These are phyloP conservation scores for Panaeolus cyanescens DNA, from an alignment of 768 basidiomycete species.

Conservation along the genomic window DNA sequence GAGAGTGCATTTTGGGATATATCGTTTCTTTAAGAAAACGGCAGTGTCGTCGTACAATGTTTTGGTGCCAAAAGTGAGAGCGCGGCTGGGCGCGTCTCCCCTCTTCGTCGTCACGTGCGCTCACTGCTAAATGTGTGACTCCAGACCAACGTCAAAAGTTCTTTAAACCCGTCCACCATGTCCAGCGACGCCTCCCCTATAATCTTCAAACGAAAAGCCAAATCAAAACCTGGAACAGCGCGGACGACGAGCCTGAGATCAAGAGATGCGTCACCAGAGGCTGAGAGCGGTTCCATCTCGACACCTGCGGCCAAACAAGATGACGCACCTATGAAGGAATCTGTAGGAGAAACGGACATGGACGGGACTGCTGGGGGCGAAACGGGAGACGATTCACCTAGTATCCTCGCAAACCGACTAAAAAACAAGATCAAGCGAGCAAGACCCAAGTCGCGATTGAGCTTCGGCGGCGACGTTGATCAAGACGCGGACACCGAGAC, in stretches of 20 bases:
- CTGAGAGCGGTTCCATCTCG: conserved; percentile 10
- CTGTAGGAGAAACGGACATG: conserved; percentile 8
- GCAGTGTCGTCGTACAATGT: too few relatives aligned
- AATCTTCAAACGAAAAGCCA: conserved; percentile 50
- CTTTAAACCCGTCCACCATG: conserved; percentile 1
- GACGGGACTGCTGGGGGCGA: conserved; percentile 24
- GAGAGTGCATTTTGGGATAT: too few relatives aligned
- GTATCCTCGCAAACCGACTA: conserved; percentile 61
- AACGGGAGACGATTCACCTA: conserved; percentile 53
- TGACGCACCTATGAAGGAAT: conserved; percentile 46
- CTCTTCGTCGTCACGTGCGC: conserved; percentile 6
- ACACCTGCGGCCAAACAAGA: conserved; percentile 26
- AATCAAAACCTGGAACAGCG: conserved; percentile 34
- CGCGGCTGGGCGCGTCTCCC: too few relatives aligned
- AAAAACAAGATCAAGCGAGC: conserved; percentile 73
- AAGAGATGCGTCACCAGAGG: conserved; percentile 44
- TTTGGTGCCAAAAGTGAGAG: too few relatives aligned
- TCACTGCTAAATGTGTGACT: too few relatives aligned
- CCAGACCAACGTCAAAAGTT: too few relatives aligned
- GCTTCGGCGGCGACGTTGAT: conserved; percentile 70
- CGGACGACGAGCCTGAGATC: conserved; percentile 29
- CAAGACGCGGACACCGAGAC: conserved; percentile 63
- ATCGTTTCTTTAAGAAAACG: too few relatives aligned
- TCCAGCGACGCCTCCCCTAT: conserved; percentile 31
- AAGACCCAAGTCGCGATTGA: conserved; percentile 68